Conservation (phyloP, 2,329 filamentous ascomycete genomes). For the Cladophialophora chaetospira region DNA sequence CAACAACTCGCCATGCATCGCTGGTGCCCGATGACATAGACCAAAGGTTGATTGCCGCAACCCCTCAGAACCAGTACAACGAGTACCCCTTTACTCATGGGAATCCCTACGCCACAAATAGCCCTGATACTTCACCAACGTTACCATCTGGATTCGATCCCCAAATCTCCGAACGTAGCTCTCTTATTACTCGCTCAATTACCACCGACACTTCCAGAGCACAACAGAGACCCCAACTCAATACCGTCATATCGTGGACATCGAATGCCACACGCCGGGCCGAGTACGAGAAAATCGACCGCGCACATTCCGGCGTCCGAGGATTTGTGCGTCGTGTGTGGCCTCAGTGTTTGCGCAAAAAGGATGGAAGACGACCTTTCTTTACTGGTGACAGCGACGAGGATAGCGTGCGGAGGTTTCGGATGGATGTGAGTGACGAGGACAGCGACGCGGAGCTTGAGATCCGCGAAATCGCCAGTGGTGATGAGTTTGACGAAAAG, state of each 20-base stretch:
- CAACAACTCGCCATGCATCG: constrained; percentile 21
- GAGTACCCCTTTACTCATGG: not conserved
- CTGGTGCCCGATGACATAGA: constrained; percentile 13
- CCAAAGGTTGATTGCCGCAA: constrained; percentile 1
- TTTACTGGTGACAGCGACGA: constrained; percentile 47
- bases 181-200: not conserved
- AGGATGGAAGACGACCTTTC: constrained; percentile 42
- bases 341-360: constrained; percentile 43
- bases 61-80: not conserved
- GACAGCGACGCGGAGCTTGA: constrained; percentile 4
- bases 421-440: constrained; percentile 47
- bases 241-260: constrained; percentile 51
- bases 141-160: not conserved
- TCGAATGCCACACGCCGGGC: constrained; percentile 46
- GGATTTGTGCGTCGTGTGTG: constrained; percentile 46
- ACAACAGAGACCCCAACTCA: constrained; percentile 32
- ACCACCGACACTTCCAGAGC: not conserved
- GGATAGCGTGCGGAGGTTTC: constrained; percentile 48
- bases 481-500: not conserved
- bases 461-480: not conserved
- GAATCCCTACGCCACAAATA: not conserved
- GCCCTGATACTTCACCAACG: not conserved
- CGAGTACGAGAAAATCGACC: constrained; percentile 58
- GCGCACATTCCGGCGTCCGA: constrained; percentile 44
- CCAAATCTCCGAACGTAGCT: not conserved